Evolutionary conservation across 495 filamentous ascomycete species (phyloP).

Genomic region (Lophiotrema nucula): DNA sequence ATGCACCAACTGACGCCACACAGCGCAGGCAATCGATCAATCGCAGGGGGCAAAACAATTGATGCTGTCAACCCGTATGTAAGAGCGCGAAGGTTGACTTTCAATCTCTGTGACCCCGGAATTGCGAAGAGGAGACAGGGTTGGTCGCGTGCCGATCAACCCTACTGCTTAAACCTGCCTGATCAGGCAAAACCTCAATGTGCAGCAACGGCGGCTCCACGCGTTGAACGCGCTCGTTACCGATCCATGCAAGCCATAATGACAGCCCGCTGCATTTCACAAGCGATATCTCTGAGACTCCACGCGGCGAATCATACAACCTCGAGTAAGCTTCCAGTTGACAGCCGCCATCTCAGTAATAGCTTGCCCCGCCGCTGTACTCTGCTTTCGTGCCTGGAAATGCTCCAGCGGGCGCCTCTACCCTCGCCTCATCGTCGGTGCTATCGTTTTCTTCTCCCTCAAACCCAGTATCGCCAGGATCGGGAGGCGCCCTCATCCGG

Average conservation of each 20-base stretch:
- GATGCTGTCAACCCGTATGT: no score
- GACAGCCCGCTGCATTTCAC: not conserved
- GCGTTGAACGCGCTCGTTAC: not conserved
- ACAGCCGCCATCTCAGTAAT: conserved; percentile 16
- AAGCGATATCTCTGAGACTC: not conserved
- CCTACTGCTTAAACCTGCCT: conserved; percentile 6
- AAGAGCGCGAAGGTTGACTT: no score
- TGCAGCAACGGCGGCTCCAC: not conserved
- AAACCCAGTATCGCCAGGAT: conserved; percentile 34
- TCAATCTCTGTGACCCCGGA: no score
- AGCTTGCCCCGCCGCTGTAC: conserved; percentile 33
- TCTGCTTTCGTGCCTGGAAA: conserved; percentile 44
- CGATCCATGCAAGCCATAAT: not conserved
- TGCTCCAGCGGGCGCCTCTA: conserved; percentile 44
- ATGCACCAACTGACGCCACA: not conserved
- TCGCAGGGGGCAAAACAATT: no score
- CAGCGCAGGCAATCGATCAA: no score
- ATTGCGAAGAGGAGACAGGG: no score
- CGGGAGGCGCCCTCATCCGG: conserved; percentile 42
- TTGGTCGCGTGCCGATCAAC: not conserved
- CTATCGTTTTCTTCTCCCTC: conserved; percentile 40
- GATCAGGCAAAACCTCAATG: not conserved
- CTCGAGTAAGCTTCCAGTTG: not conserved
- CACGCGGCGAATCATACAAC: not conserved
- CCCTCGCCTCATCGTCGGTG: conserved; percentile 40